phyloP scores from a whole-genome alignment of 306 rosid genomes.

The Myrica gale region DNA sequence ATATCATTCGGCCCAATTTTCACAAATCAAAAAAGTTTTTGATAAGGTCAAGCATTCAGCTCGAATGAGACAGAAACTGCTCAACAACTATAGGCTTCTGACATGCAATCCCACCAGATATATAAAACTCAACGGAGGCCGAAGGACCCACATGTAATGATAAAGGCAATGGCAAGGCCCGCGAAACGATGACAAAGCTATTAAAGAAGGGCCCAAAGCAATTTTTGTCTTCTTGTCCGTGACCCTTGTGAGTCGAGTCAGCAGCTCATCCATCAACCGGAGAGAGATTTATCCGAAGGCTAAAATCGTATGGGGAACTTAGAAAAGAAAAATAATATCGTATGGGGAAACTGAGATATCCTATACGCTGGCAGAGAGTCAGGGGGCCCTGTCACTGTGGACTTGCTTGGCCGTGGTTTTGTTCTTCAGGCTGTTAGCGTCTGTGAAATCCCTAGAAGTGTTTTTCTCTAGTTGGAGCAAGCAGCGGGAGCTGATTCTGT shows the following conservation, averaged over 20 bases:
- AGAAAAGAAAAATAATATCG: too few relatives aligned
- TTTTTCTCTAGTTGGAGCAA: background rate
- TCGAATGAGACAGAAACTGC: background rate
- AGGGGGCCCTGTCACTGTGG: too few relatives aligned
- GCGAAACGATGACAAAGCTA: background rate
- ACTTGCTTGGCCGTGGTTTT: too few relatives aligned
- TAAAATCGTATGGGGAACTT: background rate
- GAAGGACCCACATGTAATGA: background rate
- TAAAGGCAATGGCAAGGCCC: constrained; percentile 1
- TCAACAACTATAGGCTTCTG: background rate
- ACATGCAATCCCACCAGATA: background rate
- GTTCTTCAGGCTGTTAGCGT: background rate
- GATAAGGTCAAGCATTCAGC: too few relatives aligned
- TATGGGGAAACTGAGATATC: background rate
- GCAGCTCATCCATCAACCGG: too few relatives aligned
- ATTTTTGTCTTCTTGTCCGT: constrained; percentile 9
- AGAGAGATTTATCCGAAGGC: background rate
- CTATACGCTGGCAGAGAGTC: too few relatives aligned
- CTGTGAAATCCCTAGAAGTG: background rate
- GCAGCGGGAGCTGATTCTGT: background rate
- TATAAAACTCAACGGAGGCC: background rate
- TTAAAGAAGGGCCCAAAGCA: background rate
- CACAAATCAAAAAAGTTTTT: too few relatives aligned
- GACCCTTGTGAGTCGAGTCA: background rate
- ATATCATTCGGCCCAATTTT: too few relatives aligned